Evolutionary conservation across 805 yeast genomes (phyloP).

Genomic region (Candida broadrunensis): DNA sequence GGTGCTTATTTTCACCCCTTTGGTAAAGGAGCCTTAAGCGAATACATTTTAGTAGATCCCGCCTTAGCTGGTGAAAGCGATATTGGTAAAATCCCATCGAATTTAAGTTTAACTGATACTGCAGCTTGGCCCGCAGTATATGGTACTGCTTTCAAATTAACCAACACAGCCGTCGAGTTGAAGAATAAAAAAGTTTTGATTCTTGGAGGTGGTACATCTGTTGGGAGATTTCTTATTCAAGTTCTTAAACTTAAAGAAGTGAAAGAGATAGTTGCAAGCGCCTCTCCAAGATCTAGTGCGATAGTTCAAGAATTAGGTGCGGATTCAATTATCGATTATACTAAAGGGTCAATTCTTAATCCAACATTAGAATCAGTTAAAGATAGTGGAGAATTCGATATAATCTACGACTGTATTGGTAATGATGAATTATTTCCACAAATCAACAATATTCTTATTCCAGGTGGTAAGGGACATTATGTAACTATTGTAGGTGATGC

Average conservation of each 20-base stretch:
- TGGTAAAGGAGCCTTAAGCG: constrained; percentile 42
- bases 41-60: constrained; percentile 44
- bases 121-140: constrained; percentile 65
- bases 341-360: constrained; percentile 25
- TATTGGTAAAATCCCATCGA: constrained; percentile 35
- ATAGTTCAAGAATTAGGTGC: constrained; percentile 54
- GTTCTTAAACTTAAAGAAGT: constrained; percentile 48
- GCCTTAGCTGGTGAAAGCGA: constrained; percentile 11
- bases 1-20: constrained; percentile 18
- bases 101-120: constrained; percentile 51
- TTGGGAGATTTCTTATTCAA: constrained; percentile 57
- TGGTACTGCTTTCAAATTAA: constrained; percentile 55
- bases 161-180: constrained; percentile 30
- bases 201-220: constrained; percentile 74
- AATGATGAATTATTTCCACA: constrained; percentile 46
- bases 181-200: constrained; percentile 52
- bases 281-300: constrained; percentile 48
- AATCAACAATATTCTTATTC: constrained; percentile 40
- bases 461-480: constrained; percentile 42
- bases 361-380: constrained; percentile 32
- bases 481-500: constrained; percentile 58
- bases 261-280: constrained; percentile 52
- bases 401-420: constrained; percentile 67
- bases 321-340: constrained; percentile 54
- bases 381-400: constrained; percentile 47